A percentile compares a stretch with the other conserved stretches of the same genome.
Evolutionary conservation across 2,329 filamentous ascomycete species (phyloP).

Genomic region (Monosporascus sp.): DNA sequence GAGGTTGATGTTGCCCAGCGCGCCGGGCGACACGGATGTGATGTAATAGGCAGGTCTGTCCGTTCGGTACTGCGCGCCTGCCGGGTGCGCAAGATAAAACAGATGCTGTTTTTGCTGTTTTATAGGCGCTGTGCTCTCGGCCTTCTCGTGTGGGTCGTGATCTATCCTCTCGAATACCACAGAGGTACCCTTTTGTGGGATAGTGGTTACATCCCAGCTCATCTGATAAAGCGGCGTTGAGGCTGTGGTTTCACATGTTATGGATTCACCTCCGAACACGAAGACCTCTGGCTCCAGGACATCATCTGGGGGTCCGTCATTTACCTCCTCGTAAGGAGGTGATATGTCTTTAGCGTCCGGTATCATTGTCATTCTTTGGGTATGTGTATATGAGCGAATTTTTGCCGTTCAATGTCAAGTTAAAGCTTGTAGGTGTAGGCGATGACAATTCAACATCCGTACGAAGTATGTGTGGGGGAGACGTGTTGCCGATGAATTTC

Average conservation of each 20-base stretch:
- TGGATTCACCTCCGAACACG: neutral
- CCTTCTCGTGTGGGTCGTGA: neutral
- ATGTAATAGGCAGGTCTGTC: slow-evolving; percentile 6
- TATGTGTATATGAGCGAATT: no score
- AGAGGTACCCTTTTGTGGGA: slow-evolving; percentile 5
- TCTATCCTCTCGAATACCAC: slow-evolving; percentile 4
- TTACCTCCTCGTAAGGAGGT: neutral
- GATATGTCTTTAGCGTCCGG: neutral
- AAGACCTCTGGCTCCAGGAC: slow-evolving; percentile 1
- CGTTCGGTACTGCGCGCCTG: neutral
- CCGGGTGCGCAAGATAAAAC: slow-evolving; percentile 7
- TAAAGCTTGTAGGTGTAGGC: no score
- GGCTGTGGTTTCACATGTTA: slow-evolving; percentile 1
- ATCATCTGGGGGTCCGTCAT: neutral
- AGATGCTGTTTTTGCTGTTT: slow-evolving; percentile 1
- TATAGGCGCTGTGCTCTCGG: neutral
- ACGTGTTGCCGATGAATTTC: no score
- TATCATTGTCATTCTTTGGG: neutral
- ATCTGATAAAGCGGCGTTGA: slow-evolving; percentile 5
- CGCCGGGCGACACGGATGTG: slow-evolving; percentile 4
- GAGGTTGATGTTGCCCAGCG: slow-evolving; percentile 6
- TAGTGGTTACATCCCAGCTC: slow-evolving; percentile 5
- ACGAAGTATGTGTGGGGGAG: no score
- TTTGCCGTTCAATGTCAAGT: no score
- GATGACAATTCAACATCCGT: no score